A percentile compares a stretch with the other conserved stretches of the same genome.
phyloP scores from a whole-genome alignment of 169 alveolate species.

The Plasmodium sp. region DNA sequence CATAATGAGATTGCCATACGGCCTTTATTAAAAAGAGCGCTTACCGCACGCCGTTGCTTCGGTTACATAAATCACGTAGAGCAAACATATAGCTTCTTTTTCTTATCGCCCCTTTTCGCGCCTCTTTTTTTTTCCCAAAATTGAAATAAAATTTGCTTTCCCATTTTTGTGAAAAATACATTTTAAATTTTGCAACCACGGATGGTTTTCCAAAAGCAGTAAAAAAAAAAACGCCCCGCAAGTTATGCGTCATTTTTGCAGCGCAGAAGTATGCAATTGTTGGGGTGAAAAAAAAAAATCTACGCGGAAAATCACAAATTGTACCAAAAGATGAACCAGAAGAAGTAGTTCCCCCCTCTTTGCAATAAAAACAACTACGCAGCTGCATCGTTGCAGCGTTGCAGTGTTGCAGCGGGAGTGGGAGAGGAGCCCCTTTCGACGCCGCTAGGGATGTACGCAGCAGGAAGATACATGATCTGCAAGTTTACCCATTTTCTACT shows the following conservation, averaged over 20 bases:
- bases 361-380: not conserved
- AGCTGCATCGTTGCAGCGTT: not conserved
- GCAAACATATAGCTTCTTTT: not conserved
- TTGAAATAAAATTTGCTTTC: not conserved
- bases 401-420: not conserved
- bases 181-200: not conserved
- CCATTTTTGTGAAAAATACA: not conserved
- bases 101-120: not conserved
- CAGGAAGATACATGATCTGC: not conserved
- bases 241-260: not conserved
- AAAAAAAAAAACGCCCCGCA: not conserved
- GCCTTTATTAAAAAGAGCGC: not conserved
- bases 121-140: not conserved
- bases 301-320: not conserved
- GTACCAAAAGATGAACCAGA: not conserved
- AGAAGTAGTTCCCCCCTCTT: not conserved
- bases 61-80: not conserved
- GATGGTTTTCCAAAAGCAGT: not conserved
- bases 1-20: not conserved
- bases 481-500: not conserved
- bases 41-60: not conserved
- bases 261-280: not conserved
- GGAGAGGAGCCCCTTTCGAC: not conserved
- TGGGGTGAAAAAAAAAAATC: not conserved
- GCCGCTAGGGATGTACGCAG: not conserved